Conservation (phyloP, 1,284 basidiomycete genomes). For the Exsudoporus floridanus region DNA sequence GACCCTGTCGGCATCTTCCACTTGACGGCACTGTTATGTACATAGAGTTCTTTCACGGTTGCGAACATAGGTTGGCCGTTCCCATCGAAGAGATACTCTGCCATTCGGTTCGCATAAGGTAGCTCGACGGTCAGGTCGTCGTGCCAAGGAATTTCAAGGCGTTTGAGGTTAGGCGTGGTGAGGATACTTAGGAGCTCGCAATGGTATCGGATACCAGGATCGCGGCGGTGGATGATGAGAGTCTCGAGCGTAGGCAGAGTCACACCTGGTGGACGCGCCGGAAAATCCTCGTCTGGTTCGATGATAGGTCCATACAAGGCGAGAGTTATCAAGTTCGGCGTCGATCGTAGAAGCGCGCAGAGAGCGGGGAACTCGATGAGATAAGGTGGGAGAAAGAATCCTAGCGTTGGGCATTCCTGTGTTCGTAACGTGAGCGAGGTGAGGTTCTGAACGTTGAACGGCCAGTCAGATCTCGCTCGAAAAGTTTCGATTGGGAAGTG, state of each 20-base stretch:
- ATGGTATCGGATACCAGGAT: conserved; percentile 20
- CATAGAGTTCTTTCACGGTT: conserved; percentile 13
- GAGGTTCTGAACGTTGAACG: conserved; percentile 13
- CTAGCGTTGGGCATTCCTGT: conserved; percentile 6
- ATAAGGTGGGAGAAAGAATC: conserved; percentile 14
- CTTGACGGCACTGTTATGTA: conserved; percentile 17
- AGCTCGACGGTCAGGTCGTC: conserved; percentile 16
- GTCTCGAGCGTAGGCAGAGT: conserved; percentile 13
- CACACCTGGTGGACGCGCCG: background rate
- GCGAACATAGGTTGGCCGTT: conserved; percentile 17
- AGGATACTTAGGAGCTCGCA: conserved; percentile 17
- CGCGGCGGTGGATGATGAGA: conserved; percentile 19
- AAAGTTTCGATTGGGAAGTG: conserved; percentile 23
- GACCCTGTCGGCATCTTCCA: conserved; percentile 20
- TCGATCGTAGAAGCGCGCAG: conserved; percentile 12
- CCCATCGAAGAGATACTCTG: conserved; percentile 13
- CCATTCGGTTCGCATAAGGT: conserved; percentile 4
- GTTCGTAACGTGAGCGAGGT: conserved; percentile 17
- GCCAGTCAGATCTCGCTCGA: conserved; percentile 1
- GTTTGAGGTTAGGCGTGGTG: conserved; percentile 13
- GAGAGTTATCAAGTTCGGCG: conserved; percentile 10
- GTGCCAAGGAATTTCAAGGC: conserved; percentile 25
- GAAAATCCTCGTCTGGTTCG: conserved; percentile 14
- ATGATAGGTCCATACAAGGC: conserved; percentile 25
- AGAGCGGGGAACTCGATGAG: conserved; percentile 18